Evolutionary conservation across 192 early-diverging fungal genomes (phyloP).

Genomic region (Linnemannia exigua): DNA sequence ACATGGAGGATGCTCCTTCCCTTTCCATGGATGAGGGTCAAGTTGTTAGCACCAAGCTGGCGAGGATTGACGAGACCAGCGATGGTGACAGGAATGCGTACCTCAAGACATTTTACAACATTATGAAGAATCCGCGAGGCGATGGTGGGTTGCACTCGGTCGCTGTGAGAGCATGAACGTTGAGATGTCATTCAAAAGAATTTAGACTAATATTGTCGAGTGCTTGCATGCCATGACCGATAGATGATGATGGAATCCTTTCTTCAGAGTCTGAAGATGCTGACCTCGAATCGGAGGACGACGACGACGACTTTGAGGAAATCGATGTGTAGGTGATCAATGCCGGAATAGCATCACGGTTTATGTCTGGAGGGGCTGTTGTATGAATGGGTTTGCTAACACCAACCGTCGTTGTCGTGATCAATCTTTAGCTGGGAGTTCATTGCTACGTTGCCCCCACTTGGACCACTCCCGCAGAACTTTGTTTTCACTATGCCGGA

Average conservation of each 20-base stretch:
- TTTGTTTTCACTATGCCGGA: conserved; percentile 70
- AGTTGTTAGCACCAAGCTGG: conserved; percentile 52
- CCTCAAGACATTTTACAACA: conserved; percentile 53
- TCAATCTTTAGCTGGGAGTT: conserved; percentile 56
- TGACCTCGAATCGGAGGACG: conserved; percentile 54
- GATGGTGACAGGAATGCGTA: conserved; percentile 38
- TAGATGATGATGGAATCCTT: conserved; percentile 55
- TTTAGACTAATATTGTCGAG: neutral
- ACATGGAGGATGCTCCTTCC: conserved; percentile 46
- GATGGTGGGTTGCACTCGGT: conserved; percentile 30
- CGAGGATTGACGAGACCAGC: conserved; percentile 46
- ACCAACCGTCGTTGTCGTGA: neutral
- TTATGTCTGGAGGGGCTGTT: neutral
- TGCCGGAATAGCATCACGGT: neutral
- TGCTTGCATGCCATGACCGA: neutral
- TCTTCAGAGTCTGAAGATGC: conserved; percentile 55
- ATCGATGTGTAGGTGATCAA: conserved; percentile 47
- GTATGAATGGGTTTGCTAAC: neutral
- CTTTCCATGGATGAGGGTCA: conserved; percentile 56
- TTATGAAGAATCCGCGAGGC: conserved; percentile 45
- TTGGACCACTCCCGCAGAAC: conserved; percentile 66
- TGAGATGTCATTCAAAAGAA: neutral
- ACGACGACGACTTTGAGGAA: conserved; percentile 56
- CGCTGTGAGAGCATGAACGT: neutral
- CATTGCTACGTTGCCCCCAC: conserved; percentile 72